Evolutionary conservation across 768 basidiomycete species (phyloP), one percentile per base, ranked within the genome.

Genomic region (Tulasnella sp.): DNA sequence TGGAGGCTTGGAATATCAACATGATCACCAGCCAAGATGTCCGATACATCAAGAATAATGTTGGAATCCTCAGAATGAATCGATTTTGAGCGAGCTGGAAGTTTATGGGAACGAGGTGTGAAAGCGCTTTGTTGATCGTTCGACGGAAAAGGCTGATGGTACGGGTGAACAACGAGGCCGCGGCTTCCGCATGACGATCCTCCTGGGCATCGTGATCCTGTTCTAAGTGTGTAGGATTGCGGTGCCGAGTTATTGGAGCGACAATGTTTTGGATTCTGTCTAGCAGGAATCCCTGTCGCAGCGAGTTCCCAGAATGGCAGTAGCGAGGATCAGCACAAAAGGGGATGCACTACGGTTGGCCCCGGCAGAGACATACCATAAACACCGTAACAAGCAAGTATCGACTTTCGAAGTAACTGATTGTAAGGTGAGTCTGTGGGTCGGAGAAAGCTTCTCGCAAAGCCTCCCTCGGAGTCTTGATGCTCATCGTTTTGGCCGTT

Each of bases 181-280:
- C 32, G 55, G 74, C 26, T 18, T 72, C 73, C 4, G 2, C 42
- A 74, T 5, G 23, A 16, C 40, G 39, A 26, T 51, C 29, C 26
- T 18, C 26, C 42, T 46, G 26, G 20, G n/a, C 42, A 32, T n/a
- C n/a, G 3, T 35, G 44, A 26, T 75, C 55, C 35, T 18, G n/a
- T 15, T 75, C 46, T 6, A 75, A 26, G 32, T 75, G 74, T 20
- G 74, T 75, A 23, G 74, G 51, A 57, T 55, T 75, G 9, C 55
- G 46, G 26, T 39, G 37, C 23, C 74, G 46, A 55, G 74, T 37
- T 57, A 57, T 37, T 10, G 55, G 46, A 10, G 55, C 74, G 29
- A 75, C 74, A 29, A 75, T 57, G 55, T 75, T 44, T 57, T 75
- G 74, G 26, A 75, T 75, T 20, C 74, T 48, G 37, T 75, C 74